Base-by-base conservation (phyloP, 2,329 filamentous ascomycete species). In the Emmonsiellopsis sp. region DNA sequence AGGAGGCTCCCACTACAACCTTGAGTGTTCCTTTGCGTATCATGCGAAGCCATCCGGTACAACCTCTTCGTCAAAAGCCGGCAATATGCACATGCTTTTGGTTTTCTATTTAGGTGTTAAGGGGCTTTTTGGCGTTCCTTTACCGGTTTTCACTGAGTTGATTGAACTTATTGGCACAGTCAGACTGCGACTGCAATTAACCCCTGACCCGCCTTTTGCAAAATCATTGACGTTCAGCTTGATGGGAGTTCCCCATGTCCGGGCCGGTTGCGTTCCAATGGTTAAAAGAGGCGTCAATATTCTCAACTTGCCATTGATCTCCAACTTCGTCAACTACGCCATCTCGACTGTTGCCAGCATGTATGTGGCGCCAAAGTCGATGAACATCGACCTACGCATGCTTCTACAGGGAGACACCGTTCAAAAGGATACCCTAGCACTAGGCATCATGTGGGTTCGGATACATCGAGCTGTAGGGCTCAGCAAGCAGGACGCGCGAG, bases 51-150 rank as follows among this genome's bases (percentile, higher is more conserved):
- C 90, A 10, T 85, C 81, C 2, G 78, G 81, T 5, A 76, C 77
- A 54, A 81, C 84, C 47, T 79, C 89, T 11, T 86, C 87, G 2
- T 86, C 87, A 45, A 93, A 91, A 69, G 89, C 90, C 5, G 82
- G 86, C 60, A 97, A 96, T 67, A 95, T 96, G 88, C 91, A 95
- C 63, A 95, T 96, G 89, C 87, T 94, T 63, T 72, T 97, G 11
- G 82, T 96, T 7, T 97, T 98, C 68, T 97, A 96, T 59, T 79
- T 97, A 1, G 93, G 93, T 54, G 75, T 95, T 64, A 89, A 87
- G 65, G 91, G 91, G 0, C 76, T 96, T 5, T 93, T 96, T 60
- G 91, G 91, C 32, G 84, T 95, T 0, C 90, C 90, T 0, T 76
- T 95, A 17, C 90, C 89, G 0, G 87, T 95, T 48, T 94, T 86